phyloP scores from a whole-genome alignment of 345 rosid species.

The Rubroshorea leprosula region DNA sequence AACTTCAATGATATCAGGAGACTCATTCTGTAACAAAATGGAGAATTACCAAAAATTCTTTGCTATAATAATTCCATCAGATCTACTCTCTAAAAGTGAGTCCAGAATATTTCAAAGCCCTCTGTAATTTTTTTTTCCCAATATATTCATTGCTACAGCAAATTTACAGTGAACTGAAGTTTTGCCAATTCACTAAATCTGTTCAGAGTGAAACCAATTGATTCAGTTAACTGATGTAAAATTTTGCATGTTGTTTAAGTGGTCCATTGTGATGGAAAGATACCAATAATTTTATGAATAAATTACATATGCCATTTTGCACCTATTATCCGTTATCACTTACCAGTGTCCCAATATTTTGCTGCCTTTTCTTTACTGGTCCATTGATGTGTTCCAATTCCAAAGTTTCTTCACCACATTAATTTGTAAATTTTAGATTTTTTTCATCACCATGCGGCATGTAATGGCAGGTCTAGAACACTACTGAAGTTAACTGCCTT shows the following conservation, averaged over 20 bases:
- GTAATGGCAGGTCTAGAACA: too few species aligned
- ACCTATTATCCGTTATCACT: too few species aligned
- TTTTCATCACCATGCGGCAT: too few species aligned
- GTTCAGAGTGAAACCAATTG: neutral
- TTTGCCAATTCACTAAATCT: constrained; percentile 20
- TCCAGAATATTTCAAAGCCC: constrained; percentile 3
- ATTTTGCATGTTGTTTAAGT: constrained; percentile 1
- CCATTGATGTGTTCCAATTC: too few species aligned
- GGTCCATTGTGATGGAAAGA: neutral
- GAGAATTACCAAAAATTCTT: neutral
- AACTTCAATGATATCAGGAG: constrained; percentile 75
- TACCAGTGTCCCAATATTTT: too few species aligned
- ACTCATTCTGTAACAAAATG: constrained; percentile 56
- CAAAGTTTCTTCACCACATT: too few species aligned
- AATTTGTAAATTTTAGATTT: too few species aligned
- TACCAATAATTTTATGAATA: neutral
- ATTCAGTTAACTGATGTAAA: neutral
- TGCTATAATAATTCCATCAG: neutral
- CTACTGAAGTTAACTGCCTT: too few species aligned
- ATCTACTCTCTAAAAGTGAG: constrained; percentile 4
- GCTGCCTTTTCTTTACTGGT: too few species aligned
- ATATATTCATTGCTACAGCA: neutral
- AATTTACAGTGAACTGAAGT: constrained; percentile 13
- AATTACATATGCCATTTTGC: too few species aligned
- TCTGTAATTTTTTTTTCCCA: constrained; percentile 4